Base-by-base conservation (phyloP, 139 green algal genomes). In the Chlorella sp. region DNA sequence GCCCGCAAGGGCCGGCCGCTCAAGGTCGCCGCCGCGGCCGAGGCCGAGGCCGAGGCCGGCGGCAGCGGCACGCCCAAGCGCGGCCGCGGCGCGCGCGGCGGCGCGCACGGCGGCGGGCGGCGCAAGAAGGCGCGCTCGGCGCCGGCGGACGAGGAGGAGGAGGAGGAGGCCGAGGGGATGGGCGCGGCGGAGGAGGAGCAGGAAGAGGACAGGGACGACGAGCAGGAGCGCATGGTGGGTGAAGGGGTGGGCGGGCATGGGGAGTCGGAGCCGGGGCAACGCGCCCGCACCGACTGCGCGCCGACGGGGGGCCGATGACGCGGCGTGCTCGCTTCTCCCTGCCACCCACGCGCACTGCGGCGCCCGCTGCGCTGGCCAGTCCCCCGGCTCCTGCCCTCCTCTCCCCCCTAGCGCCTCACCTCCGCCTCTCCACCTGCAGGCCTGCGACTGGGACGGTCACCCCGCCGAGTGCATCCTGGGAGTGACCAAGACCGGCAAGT, bases 171-270 rank as follows among this genome's bases (percentile, higher is more conserved):
- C 4, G 38, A 38, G 11, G 27, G 42, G 1, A 6, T 27, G n/a
- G 42, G 8, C 12, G 53, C 14, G 14, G 23, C 23, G 8, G 15
- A n/a, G 31, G 68, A 11, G 11, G 48, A 9, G 25, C 51, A 65
- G 23, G 50, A 74, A 3, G 27, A 41, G 23, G 69, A 74, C 25
- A 43, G 40, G 11, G 71, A 78, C 33, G 72, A 71, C 35, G 60
- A 71, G 59, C 45, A 43, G 25, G 72, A 78, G 45, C 72, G 72
- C 72, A 46, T 75, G 69, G 69, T 75, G 69, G 19, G 66, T 11
- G 12, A 21, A 11, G 53, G 8, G 21, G 12, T 36, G 5, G 19
- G 53, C 53, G 8, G 19, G 53, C 25, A 17, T 23, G 53, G 8
- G 31, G 56, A n/a, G n/a, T n/a, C n/a, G n/a, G n/a, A n/a, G n/a